Evolutionary conservation across 225 moss, liverwort and hornwort genomes (phyloP).

Genomic region (Climacium dendroides): DNA sequence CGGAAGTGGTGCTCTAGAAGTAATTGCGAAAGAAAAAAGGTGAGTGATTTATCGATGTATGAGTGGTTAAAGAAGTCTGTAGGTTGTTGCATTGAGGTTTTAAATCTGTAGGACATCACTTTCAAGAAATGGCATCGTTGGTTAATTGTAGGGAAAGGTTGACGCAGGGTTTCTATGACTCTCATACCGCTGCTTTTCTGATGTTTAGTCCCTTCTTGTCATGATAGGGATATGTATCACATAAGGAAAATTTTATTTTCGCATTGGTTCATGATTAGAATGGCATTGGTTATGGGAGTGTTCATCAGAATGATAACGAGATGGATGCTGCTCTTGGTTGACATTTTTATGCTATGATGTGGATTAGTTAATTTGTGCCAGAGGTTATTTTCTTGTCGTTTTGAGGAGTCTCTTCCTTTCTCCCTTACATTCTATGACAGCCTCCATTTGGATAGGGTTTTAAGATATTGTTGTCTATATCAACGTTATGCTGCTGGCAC

Average conservation of each 20-base stretch:
- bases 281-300: not conserved
- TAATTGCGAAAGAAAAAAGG: not conserved
- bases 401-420: not conserved
- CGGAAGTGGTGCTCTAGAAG: not conserved
- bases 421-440: not conserved
- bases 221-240: not conserved
- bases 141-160: not conserved
- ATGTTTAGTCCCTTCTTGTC: not conserved
- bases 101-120: not conserved
- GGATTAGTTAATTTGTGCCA: not conserved
- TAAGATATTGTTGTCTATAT: not conserved
- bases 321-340: not conserved
- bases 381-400: not conserved
- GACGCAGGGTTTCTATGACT: not conserved
- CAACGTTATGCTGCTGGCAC: not conserved
- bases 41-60: not conserved
- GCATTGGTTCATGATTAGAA: not conserved
- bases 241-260: not conserved
- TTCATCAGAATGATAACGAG: not conserved
- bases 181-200: not conserved
- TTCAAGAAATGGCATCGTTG: not conserved
- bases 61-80: not conserved
- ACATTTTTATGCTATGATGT: not conserved
- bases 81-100: not conserved
- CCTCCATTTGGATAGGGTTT: not conserved